phyloP scores from a whole-genome alignment of 176 grass and related monocot genomes.

The Aegilops bicornis region DNA sequence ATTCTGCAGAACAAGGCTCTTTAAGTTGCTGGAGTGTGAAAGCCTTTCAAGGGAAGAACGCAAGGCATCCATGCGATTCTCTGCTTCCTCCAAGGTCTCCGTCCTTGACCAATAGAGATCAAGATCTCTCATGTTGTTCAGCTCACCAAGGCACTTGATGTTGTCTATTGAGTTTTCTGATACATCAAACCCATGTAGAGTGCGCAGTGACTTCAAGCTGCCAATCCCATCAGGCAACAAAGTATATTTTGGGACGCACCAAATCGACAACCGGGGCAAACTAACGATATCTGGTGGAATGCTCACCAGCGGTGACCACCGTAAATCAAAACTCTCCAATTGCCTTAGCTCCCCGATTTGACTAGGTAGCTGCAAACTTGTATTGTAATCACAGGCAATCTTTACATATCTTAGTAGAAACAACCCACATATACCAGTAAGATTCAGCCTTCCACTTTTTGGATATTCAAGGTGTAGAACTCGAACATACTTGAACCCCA shows the following conservation, averaged over 20 bases:
- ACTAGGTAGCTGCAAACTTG: not conserved
- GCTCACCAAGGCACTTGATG: not conserved
- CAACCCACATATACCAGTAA: not conserved
- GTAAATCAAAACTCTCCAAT: not conserved
- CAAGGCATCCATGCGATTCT: not conserved
- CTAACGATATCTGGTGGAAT: not conserved
- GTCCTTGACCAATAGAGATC: not conserved
- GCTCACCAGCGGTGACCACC: no score
- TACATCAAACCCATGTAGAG: not conserved
- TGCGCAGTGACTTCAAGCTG: not conserved
- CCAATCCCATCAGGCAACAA: not conserved
- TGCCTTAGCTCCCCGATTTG: not conserved
- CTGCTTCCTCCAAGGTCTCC: not conserved
- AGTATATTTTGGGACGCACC: not conserved
- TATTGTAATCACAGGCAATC: not conserved
- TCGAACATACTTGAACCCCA: not conserved
- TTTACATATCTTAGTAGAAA: conserved; percentile 18
- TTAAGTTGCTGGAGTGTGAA: not conserved
- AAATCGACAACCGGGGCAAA: not conserved
- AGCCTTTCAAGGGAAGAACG: not conserved
- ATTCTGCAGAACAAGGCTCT: not conserved
- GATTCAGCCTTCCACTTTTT: not conserved
- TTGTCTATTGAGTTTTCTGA: not conserved
- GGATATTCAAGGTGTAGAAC: not conserved
- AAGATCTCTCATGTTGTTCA: conserved; percentile 13